Evolutionary conservation across 1,284 basidiomycete genomes (phyloP).

Genomic region (Athelia psychrophila): DNA sequence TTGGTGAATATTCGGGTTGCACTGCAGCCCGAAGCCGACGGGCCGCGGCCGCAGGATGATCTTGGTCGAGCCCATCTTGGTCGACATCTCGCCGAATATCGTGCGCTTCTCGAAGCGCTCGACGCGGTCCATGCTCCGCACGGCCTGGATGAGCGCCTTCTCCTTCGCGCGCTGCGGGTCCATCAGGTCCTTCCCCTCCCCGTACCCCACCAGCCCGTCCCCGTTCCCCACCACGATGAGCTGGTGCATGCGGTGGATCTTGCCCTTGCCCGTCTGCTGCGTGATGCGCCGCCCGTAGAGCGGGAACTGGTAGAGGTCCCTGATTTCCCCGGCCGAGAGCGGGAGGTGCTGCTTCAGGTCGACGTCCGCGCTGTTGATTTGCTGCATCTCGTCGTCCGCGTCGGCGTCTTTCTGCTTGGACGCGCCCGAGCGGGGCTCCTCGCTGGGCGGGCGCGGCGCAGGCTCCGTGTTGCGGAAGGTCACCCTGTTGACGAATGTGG

Average conservation of each 20-base stretch:
- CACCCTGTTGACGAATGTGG: slow-evolving; percentile 54
- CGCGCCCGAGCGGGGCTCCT: background rate
- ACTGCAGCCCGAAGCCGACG: slow-evolving; percentile 90
- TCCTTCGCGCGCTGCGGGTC: slow-evolving; percentile 58
- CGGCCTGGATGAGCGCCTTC: slow-evolving; percentile 72
- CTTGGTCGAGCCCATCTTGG: slow-evolving; percentile 85
- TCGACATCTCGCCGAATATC: slow-evolving; percentile 83
- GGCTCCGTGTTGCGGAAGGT: slow-evolving; percentile 57
- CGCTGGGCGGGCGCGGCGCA: slow-evolving; percentile 16
- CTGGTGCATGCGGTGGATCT: slow-evolving; percentile 63
- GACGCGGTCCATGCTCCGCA: slow-evolving; percentile 88
- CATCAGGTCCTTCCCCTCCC: slow-evolving; percentile 77
- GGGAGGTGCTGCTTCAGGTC: slow-evolving; percentile 16
- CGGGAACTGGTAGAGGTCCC: slow-evolving; percentile 52
- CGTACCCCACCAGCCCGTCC: slow-evolving; percentile 86
- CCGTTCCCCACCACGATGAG: slow-evolving; percentile 86
- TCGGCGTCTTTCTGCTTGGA: background rate
- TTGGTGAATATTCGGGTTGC: slow-evolving; percentile 87
- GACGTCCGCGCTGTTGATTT: background rate
- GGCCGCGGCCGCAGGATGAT: slow-evolving; percentile 87
- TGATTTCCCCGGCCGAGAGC: slow-evolving; percentile 16
- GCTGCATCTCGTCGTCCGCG: background rate
- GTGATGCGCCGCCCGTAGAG: slow-evolving; percentile 63
- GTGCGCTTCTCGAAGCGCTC: slow-evolving; percentile 89
- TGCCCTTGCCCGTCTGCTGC: slow-evolving; percentile 87